These are phyloP conservation scores for Catharanthus roseus DNA, from an alignment of 257 asterid species.

Conservation along the genomic window DNA sequence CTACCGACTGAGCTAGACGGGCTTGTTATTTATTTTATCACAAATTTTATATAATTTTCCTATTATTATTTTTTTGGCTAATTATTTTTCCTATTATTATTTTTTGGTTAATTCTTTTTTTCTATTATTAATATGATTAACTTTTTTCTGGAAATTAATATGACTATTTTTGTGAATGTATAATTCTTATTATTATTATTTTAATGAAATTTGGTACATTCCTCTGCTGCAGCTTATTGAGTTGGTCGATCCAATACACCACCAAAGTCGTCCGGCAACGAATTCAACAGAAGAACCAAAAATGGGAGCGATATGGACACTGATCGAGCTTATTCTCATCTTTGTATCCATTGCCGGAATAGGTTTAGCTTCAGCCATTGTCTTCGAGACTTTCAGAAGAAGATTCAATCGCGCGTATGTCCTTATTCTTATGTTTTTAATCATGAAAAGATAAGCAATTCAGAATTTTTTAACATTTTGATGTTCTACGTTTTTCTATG, in stretches of 20 bases:
- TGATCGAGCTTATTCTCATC: constrained; percentile 47
- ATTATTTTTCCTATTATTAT: too few species aligned
- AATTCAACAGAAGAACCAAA: not conserved
- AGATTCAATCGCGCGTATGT: constrained; percentile 55
- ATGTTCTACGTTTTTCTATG: not conserved
- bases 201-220: not conserved
- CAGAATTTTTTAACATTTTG: not conserved
- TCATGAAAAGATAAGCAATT: too few species aligned
- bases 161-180: too few species aligned
- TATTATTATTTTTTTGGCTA: too few species aligned
- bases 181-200: too few species aligned
- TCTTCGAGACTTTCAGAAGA: constrained; percentile 57
- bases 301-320: constrained; percentile 33
- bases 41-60: too few species aligned
- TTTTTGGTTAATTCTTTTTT: too few species aligned
- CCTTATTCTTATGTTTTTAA: not conserved
- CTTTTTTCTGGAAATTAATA: too few species aligned
- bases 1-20: too few species aligned
- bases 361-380: constrained; percentile 45
- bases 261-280: not conserved
- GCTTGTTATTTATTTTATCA: too few species aligned
- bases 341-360: constrained; percentile 36
- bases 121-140: too few species aligned
- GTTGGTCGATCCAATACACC: not conserved
- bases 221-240: not conserved